A percentile compares a stretch with the other conserved stretches of the same genome.
These are phyloP conservation scores for Glomus cerebriforme DNA, from an alignment of 192 early-diverging fungal genomes.

Conservation along the genomic window DNA sequence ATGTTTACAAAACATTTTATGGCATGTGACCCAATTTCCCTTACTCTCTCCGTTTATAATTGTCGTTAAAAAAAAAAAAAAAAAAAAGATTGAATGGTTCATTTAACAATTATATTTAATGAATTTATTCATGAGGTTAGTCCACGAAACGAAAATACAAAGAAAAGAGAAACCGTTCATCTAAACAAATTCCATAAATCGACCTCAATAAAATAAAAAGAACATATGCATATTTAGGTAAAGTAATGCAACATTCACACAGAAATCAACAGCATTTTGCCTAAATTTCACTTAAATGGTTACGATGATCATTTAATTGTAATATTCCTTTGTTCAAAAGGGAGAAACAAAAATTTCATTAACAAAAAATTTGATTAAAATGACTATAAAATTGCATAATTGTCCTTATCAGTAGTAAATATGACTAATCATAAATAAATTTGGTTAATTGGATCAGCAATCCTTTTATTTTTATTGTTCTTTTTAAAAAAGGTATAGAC, in stretches of 20 bases:
- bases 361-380: background rate
- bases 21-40: too few species aligned
- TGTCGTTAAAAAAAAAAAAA: too few species aligned
- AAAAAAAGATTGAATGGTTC: too few species aligned
- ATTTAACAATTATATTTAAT: too few species aligned
- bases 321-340: background rate
- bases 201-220: background rate
- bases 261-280: background rate
- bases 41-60: too few species aligned
- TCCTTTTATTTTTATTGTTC: too few species aligned
- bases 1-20: too few species aligned
- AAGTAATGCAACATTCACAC: slow-evolving; percentile 7
- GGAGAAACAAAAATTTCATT: background rate
- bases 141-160: too few species aligned
- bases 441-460: background rate
- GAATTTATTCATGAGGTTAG: too few species aligned
- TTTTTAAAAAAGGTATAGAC: background rate
- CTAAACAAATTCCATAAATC: background rate
- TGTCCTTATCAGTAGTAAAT: background rate
- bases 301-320: background rate
- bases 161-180: too few species aligned
- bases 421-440: background rate
- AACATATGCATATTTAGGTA: background rate
- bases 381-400: background rate
- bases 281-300: slow-evolving; percentile 14